Conservation (phyloP, 164 flowering plant species). For the Aristolochia contorta region DNA sequence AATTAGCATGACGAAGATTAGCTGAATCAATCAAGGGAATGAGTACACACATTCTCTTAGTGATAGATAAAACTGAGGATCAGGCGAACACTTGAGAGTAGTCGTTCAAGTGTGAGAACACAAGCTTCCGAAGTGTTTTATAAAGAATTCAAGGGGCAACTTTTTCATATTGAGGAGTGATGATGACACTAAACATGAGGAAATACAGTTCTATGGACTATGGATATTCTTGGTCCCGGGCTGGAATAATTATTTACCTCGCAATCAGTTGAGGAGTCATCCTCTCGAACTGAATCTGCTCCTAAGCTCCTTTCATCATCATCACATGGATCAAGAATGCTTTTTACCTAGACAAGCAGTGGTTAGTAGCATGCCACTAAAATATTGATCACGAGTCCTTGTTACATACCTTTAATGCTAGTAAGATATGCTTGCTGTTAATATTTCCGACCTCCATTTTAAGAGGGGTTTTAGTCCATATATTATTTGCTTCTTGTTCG, state of each 20-base stretch:
- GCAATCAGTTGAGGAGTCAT: slow-evolving; percentile 44
- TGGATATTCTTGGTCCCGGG: neutral
- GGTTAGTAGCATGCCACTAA: neutral
- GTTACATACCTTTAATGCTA: slow-evolving; percentile 67
- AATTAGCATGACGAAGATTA: too few species aligned
- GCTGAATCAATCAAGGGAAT: too few species aligned
- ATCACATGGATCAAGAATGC: slow-evolving; percentile 94
- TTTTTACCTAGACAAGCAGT: slow-evolving; percentile 54
- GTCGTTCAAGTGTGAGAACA: too few species aligned
- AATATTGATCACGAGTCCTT: neutral
- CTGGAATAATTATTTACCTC: slow-evolving; percentile 37
- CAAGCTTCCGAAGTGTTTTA: too few species aligned
- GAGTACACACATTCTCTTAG: too few species aligned
- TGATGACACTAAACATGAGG: neutral
- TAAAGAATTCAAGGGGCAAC: neutral
- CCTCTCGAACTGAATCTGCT: slow-evolving; percentile 47
- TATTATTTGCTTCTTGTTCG: slow-evolving; percentile 59
- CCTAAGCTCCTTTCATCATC: slow-evolving; percentile 61
- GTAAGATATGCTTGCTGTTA: slow-evolving; percentile 84
- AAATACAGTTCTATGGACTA: neutral
- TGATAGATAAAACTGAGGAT: too few species aligned
- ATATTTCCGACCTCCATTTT: slow-evolving; percentile 92
- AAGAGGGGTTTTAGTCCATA: slow-evolving; percentile 70
- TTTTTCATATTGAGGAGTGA: too few species aligned
- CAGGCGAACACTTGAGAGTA: too few species aligned